Conservation (phyloP, 2,329 filamentous ascomycete species). For the Hirsutella rhossiliensis region DNA sequence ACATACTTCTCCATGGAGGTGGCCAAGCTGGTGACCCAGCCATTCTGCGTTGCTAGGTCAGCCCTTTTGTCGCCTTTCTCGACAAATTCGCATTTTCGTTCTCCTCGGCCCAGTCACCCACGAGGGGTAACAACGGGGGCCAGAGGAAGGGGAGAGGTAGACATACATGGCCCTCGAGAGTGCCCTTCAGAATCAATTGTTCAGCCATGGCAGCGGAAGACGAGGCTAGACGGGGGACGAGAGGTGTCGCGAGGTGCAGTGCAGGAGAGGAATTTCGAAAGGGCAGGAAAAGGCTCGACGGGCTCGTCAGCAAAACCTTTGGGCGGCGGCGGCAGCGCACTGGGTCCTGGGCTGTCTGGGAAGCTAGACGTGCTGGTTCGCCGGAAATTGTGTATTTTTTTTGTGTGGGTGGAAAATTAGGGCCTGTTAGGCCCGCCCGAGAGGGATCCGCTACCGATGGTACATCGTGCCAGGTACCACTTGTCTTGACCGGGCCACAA, state of each 20-base stretch:
- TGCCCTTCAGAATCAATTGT: constrained; percentile 92
- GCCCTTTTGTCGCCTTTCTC: constrained; percentile 4
- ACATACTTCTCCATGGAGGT: constrained; percentile 97
- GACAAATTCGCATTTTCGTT: neutral
- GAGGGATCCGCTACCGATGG: neutral
- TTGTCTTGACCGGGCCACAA: neutral
- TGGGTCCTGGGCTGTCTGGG: neutral
- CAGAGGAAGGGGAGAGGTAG: constrained; percentile 7
- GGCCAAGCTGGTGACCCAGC: constrained; percentile 97
- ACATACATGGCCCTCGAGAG: constrained; percentile 90
- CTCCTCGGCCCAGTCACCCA: neutral
- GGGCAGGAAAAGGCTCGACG: constrained; percentile 17
- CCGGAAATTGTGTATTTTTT: constrained; percentile 27
- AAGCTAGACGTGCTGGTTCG: constrained; percentile 6
- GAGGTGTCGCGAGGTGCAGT: constrained; percentile 12
- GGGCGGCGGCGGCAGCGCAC: neutral
- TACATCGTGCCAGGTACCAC: neutral
- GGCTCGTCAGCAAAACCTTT: constrained; percentile 12
- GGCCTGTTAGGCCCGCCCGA: constrained; percentile 19
- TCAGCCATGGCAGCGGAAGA: constrained; percentile 61
- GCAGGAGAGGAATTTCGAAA: constrained; percentile 15
- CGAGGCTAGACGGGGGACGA: constrained; percentile 24
- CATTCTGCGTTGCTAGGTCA: constrained; percentile 45
- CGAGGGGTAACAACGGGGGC: neutral
- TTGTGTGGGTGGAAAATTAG: constrained; percentile 43